Percentiles rank a stretch among this genome's conserved stretches.
Evolutionary conservation across 2,329 filamentous ascomycete genomes (phyloP).

Genomic region (Aschersonia sp.): DNA sequence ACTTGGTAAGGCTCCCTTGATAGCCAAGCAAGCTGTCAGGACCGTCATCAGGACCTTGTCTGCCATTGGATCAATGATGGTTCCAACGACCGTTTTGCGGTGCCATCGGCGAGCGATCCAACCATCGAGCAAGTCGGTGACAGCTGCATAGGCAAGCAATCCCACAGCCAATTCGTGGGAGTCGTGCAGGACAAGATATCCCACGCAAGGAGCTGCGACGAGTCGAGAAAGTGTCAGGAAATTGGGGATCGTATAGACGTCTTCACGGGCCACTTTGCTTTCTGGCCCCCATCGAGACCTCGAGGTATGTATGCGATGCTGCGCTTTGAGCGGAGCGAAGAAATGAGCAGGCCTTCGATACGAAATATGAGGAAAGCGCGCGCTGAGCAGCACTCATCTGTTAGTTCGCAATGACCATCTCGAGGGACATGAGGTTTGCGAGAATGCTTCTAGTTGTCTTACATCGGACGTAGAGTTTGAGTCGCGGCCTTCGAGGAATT

Average conservation of each 20-base stretch:
- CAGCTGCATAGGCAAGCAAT: constrained; percentile 81
- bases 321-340: background rate
- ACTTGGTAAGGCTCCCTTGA: constrained; percentile 72
- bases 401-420: too few relatives aligned
- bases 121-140: constrained; percentile 86
- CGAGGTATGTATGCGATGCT: background rate
- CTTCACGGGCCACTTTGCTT: constrained; percentile 43
- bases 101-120: constrained; percentile 85
- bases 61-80: constrained; percentile 90
- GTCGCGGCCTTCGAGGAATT: too few relatives aligned
- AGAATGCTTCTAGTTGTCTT: too few relatives aligned
- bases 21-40: constrained; percentile 68
- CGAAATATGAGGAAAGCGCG: too few relatives aligned
- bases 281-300: background rate
- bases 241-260: constrained; percentile 96
- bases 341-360: background rate
- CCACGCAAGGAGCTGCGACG: constrained; percentile 66
- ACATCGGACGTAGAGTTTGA: too few relatives aligned
- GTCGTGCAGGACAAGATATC: constrained; percentile 77
- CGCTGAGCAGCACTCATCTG: too few relatives aligned
- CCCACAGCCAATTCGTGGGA: constrained; percentile 64
- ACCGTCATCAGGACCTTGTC: constrained; percentile 96
- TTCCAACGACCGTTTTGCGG: constrained; percentile 83
- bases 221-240: constrained; percentile 80
- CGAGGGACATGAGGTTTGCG: too few relatives aligned